These are phyloP conservation scores for Leptosphaerulina australis DNA, from an alignment of 2,329 filamentous ascomycete genomes.

Conservation along the genomic window DNA sequence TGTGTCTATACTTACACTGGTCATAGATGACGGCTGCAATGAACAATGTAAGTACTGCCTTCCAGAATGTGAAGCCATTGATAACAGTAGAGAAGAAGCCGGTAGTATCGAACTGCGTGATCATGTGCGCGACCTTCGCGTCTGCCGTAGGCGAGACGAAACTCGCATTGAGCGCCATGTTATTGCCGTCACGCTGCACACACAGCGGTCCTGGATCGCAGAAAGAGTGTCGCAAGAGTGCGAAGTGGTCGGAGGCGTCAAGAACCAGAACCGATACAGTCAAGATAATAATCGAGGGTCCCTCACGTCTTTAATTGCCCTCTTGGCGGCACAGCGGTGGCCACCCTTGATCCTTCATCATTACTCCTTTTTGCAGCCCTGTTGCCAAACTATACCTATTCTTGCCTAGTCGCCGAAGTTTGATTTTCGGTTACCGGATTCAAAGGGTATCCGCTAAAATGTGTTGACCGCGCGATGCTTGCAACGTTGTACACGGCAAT, in stretches of 20 bases:
- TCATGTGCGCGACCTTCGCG: conserved; percentile 42
- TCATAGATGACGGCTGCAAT: conserved; percentile 82
- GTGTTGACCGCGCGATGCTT: not conserved
- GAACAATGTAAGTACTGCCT: conserved; percentile 63
- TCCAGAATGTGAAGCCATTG: conserved; percentile 40
- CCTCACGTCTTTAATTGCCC: conserved; percentile 18
- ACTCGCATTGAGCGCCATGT: conserved; percentile 48
- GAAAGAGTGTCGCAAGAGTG: not conserved
- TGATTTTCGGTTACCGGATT: not conserved
- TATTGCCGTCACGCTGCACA: not conserved
- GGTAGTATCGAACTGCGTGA: conserved; percentile 38
- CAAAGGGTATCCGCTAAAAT: not conserved
- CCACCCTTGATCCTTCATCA: conserved; percentile 13
- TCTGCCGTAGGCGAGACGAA: conserved; percentile 50
- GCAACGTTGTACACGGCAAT: too few species aligned
- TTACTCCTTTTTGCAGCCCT: conserved; percentile 14
- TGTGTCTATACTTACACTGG: conserved; percentile 70
- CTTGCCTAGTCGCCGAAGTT: conserved; percentile 17
- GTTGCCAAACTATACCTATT: conserved; percentile 6
- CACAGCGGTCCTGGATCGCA: not conserved
- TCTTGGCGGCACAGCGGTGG: conserved; percentile 9
- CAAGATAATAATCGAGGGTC: conserved; percentile 7
- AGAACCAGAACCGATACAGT: conserved; percentile 7
- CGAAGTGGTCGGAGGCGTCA: conserved; percentile 7
- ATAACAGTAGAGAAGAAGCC: conserved; percentile 42